These are phyloP conservation scores for Cutaneotrichosporon sp. DNA, from an alignment of 1,284 basidiomycete genomes.

Conservation along the genomic window DNA sequence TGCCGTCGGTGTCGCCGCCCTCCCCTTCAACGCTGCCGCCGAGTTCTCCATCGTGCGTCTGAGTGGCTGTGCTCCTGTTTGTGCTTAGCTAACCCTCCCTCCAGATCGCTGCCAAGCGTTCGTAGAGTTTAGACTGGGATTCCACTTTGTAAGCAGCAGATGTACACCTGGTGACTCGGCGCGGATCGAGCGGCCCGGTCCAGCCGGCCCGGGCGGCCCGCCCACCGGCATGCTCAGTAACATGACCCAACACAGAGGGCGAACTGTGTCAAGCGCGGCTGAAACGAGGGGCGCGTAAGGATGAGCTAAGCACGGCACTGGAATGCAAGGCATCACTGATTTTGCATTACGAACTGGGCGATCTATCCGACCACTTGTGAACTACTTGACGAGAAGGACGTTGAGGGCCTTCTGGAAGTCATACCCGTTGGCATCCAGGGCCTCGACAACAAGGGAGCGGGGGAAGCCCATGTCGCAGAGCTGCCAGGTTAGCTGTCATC, in stretches of 20 bases:
- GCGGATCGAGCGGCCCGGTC: too few species aligned
- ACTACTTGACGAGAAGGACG: slow-evolving; percentile 40
- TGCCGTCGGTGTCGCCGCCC: slow-evolving; percentile 19
- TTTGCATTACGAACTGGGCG: not conserved
- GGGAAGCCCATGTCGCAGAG: slow-evolving; percentile 54
- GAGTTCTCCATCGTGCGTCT: slow-evolving; percentile 24
- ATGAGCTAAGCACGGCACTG: too few species aligned
- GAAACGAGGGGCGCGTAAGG: too few species aligned
- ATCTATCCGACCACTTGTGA: not conserved
- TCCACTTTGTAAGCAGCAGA: too few species aligned
- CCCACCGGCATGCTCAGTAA: too few species aligned
- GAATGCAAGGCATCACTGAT: not conserved
- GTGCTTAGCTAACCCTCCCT: too few species aligned
- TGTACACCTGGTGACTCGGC: too few species aligned
- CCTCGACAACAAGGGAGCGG: slow-evolving; percentile 46
- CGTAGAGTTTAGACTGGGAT: too few species aligned
- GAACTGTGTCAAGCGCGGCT: too few species aligned
- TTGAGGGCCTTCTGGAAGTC: slow-evolving; percentile 54
- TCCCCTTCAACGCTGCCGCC: slow-evolving; percentile 15
- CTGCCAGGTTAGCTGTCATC: slow-evolving; percentile 23
- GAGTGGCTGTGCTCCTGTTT: too few species aligned
- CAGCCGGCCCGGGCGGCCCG: too few species aligned
- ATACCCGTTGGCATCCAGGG: slow-evolving; percentile 53
- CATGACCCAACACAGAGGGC: too few species aligned
- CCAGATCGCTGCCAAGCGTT: slow-evolving; percentile 4